Evolutionary conservation across 176 grass and related monocot genomes (phyloP).

Genomic region (Zea luxurians): DNA sequence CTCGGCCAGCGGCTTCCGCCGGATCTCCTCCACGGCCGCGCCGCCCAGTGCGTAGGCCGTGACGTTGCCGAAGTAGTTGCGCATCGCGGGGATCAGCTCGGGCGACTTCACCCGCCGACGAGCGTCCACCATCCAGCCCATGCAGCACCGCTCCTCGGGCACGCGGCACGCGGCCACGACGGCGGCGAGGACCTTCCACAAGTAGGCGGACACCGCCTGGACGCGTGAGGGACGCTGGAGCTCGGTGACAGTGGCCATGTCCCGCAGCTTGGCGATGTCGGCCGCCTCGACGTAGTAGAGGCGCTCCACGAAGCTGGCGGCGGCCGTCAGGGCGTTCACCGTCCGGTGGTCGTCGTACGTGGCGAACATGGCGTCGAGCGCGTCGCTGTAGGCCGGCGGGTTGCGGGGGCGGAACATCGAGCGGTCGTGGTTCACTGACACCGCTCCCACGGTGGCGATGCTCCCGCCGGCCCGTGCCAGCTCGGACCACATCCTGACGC

Average conservation of each 20-base stretch:
- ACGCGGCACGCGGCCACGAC: slow-evolving; percentile 1
- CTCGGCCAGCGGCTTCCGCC: not conserved
- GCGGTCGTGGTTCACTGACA: slow-evolving; percentile 21
- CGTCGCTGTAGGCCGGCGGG: slow-evolving; percentile 34
- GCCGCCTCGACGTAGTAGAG: slow-evolving; percentile 17
- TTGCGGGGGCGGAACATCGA: slow-evolving; percentile 25
- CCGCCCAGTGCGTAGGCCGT: slow-evolving; percentile 31
- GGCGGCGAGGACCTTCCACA: slow-evolving; percentile 44
- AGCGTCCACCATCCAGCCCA: slow-evolving; percentile 46
- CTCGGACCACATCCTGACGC: not conserved
- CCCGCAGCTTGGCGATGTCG: slow-evolving; percentile 28
- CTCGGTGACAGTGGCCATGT: not conserved
- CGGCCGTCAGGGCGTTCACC: slow-evolving; percentile 35
- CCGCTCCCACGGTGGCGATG: not conserved
- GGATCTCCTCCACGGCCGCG: slow-evolving; percentile 23
- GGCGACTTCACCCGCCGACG: slow-evolving; percentile 26
- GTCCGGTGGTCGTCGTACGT: not conserved
- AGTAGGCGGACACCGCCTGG: slow-evolving; percentile 45
- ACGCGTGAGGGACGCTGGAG: not conserved
- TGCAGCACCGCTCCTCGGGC: slow-evolving; percentile 17
- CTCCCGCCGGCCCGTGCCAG: not conserved
- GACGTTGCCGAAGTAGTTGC: slow-evolving; percentile 44
- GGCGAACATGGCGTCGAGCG: not conserved
- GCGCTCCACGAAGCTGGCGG: slow-evolving; percentile 23
- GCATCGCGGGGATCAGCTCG: slow-evolving; percentile 1